Percentiles rank a stretch among this genome's conserved stretches.
Conservation (phyloP, 1,284 basidiomycete genomes). For the Rhodotorula sp. region DNA sequence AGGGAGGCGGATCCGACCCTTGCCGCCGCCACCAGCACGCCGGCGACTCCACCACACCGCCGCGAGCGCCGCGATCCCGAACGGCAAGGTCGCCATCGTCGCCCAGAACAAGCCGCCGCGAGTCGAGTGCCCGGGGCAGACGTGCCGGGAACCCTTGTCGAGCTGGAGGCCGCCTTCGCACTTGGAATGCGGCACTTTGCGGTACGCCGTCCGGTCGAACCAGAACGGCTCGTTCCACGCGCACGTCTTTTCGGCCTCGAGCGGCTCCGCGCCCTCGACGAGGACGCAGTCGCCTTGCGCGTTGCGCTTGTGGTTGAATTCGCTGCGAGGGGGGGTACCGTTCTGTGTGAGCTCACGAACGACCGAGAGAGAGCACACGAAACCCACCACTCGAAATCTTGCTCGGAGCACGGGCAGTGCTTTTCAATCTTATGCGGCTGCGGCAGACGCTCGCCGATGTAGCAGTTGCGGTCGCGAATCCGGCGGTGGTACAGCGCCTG, state of each 20-base stretch:
- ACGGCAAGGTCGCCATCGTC: slow-evolving; percentile 69
- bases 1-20: slow-evolving; percentile 36
- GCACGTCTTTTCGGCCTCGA: slow-evolving; percentile 61
- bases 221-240: slow-evolving; percentile 67
- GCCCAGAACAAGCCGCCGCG: slow-evolving; percentile 80
- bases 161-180: slow-evolving; percentile 73
- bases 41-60: slow-evolving; percentile 73
- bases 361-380: neutral
- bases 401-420: slow-evolving; percentile 68
- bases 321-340: slow-evolving; percentile 55
- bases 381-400: slow-evolving; percentile 87
- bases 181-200: slow-evolving; percentile 79
- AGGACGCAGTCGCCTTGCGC: slow-evolving; percentile 69
- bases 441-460: slow-evolving; percentile 69
- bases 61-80: slow-evolving; percentile 67
- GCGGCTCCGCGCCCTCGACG: slow-evolving; percentile 63
- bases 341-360: neutral
- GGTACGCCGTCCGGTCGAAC: slow-evolving; percentile 87
- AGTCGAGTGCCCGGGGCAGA: slow-evolving; percentile 68
- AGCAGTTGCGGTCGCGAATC: slow-evolving; percentile 73
- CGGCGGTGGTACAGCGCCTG: slow-evolving; percentile 86
- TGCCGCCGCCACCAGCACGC: slow-evolving; percentile 43
- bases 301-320: slow-evolving; percentile 82
- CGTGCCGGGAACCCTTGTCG: slow-evolving; percentile 69
- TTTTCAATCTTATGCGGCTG: slow-evolving; percentile 59